These are phyloP conservation scores for Solanum chiquidenum DNA, from an alignment of 257 asterid genomes.

Conservation along the genomic window DNA sequence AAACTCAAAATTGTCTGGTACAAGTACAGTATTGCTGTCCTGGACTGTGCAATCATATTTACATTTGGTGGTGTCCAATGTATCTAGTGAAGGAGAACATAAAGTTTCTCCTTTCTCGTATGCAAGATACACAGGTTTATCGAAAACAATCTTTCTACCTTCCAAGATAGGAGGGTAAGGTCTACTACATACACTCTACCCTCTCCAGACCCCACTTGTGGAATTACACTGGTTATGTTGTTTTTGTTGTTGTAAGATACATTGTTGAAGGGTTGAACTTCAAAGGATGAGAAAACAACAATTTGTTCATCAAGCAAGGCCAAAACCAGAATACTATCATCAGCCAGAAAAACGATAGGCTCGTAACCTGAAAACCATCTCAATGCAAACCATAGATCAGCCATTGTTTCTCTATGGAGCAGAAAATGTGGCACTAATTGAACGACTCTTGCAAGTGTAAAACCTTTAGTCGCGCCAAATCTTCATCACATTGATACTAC, in stretches of 20 bases:
- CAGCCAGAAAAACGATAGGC: background rate
- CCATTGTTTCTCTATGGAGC: background rate
- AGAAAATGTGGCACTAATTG: background rate
- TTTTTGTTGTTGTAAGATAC: background rate
- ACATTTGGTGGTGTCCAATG: background rate
- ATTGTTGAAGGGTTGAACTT: background rate
- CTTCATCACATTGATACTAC: background rate
- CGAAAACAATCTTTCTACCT: background rate
- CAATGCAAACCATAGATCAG: background rate
- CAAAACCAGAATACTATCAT: background rate
- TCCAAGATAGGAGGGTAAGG: background rate
- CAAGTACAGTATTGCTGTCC: background rate
- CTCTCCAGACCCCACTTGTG: accelerated
- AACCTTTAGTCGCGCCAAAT: background rate
- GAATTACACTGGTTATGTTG: background rate
- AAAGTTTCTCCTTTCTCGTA: background rate
- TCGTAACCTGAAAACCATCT: background rate
- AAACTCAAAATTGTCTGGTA: background rate
- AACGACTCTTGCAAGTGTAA: background rate
- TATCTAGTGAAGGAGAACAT: background rate
- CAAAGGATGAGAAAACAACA: background rate
- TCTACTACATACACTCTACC: no score
- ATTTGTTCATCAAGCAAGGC: background rate
- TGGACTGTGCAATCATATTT: background rate
- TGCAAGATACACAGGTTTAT: background rate